These are phyloP conservation scores for Rauvolfia tetraphylla DNA, from an alignment of 257 asterid species.

Conservation along the genomic window DNA sequence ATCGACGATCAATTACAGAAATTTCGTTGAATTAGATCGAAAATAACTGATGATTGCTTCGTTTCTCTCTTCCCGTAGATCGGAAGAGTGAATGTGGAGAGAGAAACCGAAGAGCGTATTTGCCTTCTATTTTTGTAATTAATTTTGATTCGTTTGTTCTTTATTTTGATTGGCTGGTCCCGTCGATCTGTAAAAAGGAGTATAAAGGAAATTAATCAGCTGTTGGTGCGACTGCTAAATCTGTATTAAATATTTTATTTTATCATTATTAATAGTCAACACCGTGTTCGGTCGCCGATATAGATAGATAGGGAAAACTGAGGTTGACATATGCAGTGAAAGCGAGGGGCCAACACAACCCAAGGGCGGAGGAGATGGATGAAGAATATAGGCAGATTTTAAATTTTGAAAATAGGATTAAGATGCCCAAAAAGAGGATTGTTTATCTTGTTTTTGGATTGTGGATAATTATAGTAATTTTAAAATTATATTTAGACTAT, in stretches of 20 bases:
- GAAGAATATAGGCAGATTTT: too few species aligned
- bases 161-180: slow-evolving; percentile 15
- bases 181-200: not conserved
- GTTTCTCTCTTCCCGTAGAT: slow-evolving; percentile 33
- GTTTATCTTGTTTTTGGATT: too few species aligned
- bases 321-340: too few species aligned
- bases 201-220: not conserved
- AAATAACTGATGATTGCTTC: slow-evolving; percentile 1
- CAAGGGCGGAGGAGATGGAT: too few species aligned
- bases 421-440: too few species aligned
- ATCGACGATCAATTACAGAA: not conserved
- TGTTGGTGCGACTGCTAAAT: not conserved
- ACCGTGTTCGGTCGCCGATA: slow-evolving; percentile 16
- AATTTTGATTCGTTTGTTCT: not conserved
- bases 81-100: slow-evolving; percentile 34
- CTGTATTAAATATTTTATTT: too few species aligned
- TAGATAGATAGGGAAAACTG: not conserved
- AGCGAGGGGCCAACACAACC: too few species aligned
- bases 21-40: not conserved
- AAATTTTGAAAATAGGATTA: too few species aligned
- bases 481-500: too few species aligned
- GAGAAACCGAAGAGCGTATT: slow-evolving; percentile 17
- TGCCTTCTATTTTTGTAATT: not conserved
- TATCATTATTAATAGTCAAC: slow-evolving; percentile 5
- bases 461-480: too few species aligned